phyloP scores from a whole-genome alignment of 306 rosid species.

The Corylus avellana region DNA sequence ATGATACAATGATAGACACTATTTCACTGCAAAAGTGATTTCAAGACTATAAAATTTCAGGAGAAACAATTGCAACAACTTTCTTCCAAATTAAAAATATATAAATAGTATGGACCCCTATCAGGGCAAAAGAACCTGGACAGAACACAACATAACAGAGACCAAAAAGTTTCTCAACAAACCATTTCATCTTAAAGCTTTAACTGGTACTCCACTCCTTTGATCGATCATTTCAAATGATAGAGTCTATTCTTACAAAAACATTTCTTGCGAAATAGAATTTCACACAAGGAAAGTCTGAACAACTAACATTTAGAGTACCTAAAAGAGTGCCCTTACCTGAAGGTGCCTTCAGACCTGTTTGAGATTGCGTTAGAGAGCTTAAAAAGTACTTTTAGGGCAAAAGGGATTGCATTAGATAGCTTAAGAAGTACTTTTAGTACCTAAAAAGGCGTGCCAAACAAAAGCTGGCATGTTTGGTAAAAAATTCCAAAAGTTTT shows the following conservation, averaged over 20 bases:
- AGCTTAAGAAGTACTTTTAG: too few species aligned
- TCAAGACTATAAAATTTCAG: not conserved
- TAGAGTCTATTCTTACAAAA: not conserved
- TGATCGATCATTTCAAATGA: not conserved
- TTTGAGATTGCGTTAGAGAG: too few species aligned
- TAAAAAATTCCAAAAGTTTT: too few species aligned
- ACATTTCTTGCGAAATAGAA: not conserved
- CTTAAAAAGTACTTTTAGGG: too few species aligned
- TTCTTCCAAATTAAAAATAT: not conserved
- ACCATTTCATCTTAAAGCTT: not conserved
- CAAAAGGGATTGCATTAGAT: too few species aligned
- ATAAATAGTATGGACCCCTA: not conserved
- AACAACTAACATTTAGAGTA: too few species aligned
- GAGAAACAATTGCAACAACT: not conserved
- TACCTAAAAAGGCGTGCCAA: too few species aligned
- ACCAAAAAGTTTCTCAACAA: not conserved
- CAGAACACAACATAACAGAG: not conserved
- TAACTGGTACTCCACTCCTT: not conserved
- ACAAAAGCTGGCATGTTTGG: too few species aligned
- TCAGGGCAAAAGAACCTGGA: not conserved
- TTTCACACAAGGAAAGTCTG: not conserved
- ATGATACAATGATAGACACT: slow-evolving; percentile 58
- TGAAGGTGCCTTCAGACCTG: too few species aligned
- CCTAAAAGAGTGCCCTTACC: not conserved
- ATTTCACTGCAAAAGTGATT: slow-evolving; percentile 49